These are phyloP conservation scores for Pleodorina starrii DNA, from an alignment of 139 green algal genomes.

Conservation along the genomic window DNA sequence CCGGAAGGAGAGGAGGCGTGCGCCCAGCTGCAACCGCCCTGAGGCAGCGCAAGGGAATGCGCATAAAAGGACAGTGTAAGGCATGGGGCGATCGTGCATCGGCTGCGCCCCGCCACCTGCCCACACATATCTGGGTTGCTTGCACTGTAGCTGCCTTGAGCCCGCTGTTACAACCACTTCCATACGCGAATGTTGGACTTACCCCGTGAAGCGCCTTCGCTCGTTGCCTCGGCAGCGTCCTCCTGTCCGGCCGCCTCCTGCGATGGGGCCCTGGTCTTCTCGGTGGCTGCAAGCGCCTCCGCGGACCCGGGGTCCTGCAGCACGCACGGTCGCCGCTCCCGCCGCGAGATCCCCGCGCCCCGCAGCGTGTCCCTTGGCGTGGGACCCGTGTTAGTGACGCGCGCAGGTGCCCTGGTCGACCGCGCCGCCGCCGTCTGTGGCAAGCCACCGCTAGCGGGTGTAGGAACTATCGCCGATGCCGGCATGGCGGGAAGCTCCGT, in stretches of 20 bases:
- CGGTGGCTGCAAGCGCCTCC: not conserved
- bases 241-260: not conserved
- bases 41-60: not conserved
- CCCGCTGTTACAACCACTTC: too few relatives aligned
- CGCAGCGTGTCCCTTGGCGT: too few relatives aligned
- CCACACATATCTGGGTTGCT: too few relatives aligned
- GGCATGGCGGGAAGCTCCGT: constrained; percentile 25
- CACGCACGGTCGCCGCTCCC: not conserved
- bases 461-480: not conserved
- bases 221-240: too few relatives aligned
- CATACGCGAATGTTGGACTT: too few relatives aligned
- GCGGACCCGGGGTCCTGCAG: not conserved
- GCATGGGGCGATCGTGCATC: too few relatives aligned
- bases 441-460: not conserved
- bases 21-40: constrained; percentile 11
- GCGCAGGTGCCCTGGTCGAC: not conserved
- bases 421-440: not conserved
- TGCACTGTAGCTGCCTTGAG: too few relatives aligned
- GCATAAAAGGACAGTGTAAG: too few relatives aligned
- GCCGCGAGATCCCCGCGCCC: not conserved
- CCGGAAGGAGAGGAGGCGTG: not conserved
- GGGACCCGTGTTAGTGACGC: not conserved
- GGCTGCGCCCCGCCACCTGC: too few relatives aligned
- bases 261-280: not conserved
- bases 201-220: too few relatives aligned